Evolutionary conservation across 257 asterid genomes (phyloP), one percentile per base, ranked within the genome.

Genomic region (Lavandula angustifolia): DNA sequence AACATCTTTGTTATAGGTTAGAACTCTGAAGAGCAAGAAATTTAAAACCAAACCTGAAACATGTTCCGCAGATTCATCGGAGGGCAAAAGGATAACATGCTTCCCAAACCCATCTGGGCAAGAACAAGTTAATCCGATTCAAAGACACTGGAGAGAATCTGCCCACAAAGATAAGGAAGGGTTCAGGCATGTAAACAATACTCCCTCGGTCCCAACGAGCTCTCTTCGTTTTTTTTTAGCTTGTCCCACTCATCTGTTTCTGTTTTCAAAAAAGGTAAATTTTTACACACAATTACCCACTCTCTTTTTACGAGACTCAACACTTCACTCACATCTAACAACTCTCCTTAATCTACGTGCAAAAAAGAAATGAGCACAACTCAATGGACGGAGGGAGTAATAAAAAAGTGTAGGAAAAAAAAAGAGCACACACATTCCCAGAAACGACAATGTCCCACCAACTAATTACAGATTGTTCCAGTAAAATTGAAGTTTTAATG

Each of bases 21-120:
- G 4, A 35, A 6, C 12, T 38, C 6, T 44, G 50, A 33, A 46
- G 50, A 54, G 34, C 5, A 16, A 35, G 13, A 4, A 48, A 41
- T 9, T 14, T 5, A 43, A 34, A 38, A 14, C 7, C 86, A 44
- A 75, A 89, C 97, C 97, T 82, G 95, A 79, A 87, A 83, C 72
- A 85, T 74, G 54, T 70, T 78, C 67, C 80, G 7, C 35, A 85
- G 57, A 61, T 60, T 74, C 44, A 76, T 60, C 14, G 73, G 9
- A 46, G 81, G 80, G 47, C 76, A 75, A 68, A 77, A 40, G 1
- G 83, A 75, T n/a, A 80, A 49, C 73, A 68, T 51, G 60, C 73
- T 63, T 62, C 72, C 79, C 89, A 85, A 74, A 69, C 78, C 84
- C 94, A 85, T 78, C 52, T 38, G 55, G 8, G 14, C 4, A 32